phyloP scores from a whole-genome alignment of 768 basidiomycete species.

The Saitozyma podzolica region DNA sequence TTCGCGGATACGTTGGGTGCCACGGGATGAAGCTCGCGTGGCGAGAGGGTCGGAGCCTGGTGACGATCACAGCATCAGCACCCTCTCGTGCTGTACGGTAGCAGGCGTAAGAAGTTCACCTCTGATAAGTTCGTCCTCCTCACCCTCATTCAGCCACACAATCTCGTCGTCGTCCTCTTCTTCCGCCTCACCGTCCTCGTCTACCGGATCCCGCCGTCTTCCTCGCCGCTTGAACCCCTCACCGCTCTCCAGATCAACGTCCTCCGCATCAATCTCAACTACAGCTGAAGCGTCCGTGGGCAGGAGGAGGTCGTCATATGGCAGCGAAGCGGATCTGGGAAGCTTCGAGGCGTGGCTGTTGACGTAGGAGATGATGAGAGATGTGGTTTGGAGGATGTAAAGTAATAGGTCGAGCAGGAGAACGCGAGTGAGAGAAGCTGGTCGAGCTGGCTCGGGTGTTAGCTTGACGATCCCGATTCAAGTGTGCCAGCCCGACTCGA shows the following conservation, averaged over 20 bases:
- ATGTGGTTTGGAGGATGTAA: conserved; percentile 27
- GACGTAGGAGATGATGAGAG: conserved; percentile 37
- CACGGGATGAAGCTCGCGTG: neutral
- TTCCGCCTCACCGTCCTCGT: conserved; percentile 2
- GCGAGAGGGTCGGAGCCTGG: neutral
- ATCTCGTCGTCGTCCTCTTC: conserved; percentile 18
- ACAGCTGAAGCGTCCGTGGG: conserved; percentile 12
- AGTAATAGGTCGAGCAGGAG: conserved; percentile 34
- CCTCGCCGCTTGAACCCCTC: conserved; percentile 8
- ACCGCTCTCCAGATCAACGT: conserved; percentile 28
- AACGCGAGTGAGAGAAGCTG: conserved; percentile 34
- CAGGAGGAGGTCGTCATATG: conserved; percentile 36
- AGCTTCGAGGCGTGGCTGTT: conserved; percentile 18
- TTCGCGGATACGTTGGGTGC: conserved; percentile 16
- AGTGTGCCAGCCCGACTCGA: neutral
- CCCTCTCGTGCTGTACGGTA: neutral
- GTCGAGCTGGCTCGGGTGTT: conserved; percentile 15
- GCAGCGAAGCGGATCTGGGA: conserved; percentile 14
- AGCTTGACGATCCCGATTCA: neutral
- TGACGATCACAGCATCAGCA: neutral
- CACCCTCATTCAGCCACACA: conserved; percentile 36
- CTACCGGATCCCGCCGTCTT: neutral
- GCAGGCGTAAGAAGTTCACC: neutral
- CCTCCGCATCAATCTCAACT: conserved; percentile 21
- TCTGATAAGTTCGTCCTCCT: neutral